A percentile compares a stretch with the other conserved stretches of the same genome.
phyloP scores from a whole-genome alignment of 176 grass and related monocot species.

The Miscanthus lutarioriparius region DNA sequence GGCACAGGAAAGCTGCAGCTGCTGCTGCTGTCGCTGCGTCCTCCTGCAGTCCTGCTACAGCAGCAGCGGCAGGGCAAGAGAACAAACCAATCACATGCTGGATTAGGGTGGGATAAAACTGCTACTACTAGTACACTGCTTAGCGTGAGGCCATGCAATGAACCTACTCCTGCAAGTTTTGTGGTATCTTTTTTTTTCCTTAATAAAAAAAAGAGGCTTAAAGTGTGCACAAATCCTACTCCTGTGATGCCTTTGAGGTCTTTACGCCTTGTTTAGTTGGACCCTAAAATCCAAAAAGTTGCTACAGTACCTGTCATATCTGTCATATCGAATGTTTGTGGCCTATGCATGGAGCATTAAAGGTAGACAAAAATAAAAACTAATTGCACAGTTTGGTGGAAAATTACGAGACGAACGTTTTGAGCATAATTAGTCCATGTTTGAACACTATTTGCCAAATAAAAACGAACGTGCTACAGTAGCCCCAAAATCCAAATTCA shows the following conservation, averaged over 20 bases:
- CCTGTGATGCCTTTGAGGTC: constrained; percentile 45
- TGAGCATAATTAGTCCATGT: too few relatives aligned
- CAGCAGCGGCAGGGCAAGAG: constrained; percentile 55
- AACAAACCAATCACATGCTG: constrained; percentile 63
- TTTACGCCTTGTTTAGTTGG: too few relatives aligned
- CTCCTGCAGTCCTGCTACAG: constrained; percentile 40
- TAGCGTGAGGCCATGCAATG: not conserved
- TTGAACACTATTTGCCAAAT: too few relatives aligned
- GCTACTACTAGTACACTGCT: not conserved
- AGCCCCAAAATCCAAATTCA: too few relatives aligned
- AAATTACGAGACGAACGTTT: too few relatives aligned
- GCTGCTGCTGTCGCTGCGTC: constrained; percentile 36
- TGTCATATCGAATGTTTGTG: too few relatives aligned
- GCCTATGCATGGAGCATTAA: too few relatives aligned
- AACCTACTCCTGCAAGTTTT: not conserved
- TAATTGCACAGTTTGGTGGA: too few relatives aligned
- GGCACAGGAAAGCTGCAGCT: constrained; percentile 34
- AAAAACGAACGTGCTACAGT: too few relatives aligned
- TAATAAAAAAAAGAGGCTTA: not conserved
- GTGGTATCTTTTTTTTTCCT: not conserved
- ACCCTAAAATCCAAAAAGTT: too few relatives aligned
- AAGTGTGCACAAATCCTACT: constrained; percentile 31
- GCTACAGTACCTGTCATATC: too few relatives aligned
- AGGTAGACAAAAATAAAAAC: too few relatives aligned
- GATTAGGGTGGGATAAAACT: constrained; percentile 28